phyloP scores from a whole-genome alignment of 78 protist genomes.

The Dictyostelium discoideum region DNA sequence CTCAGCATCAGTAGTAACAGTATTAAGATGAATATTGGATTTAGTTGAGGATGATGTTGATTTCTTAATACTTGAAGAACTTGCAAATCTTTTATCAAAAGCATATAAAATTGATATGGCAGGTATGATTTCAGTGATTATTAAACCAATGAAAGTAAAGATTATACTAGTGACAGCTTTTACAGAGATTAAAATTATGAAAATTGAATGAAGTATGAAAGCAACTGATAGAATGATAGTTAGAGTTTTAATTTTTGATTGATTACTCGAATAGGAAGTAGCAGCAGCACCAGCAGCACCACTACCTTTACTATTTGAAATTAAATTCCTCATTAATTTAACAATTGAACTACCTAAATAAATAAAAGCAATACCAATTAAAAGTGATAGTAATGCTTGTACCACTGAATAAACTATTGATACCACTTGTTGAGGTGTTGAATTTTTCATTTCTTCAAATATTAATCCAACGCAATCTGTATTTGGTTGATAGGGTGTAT shows the following conservation, averaged over 20 bases:
- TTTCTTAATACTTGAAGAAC: not conserved
- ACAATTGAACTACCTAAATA: not conserved
- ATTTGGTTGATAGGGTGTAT: not conserved
- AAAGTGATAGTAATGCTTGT: conserved; percentile 4
- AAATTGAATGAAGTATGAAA: conserved; percentile 47
- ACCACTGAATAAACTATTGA: conserved; percentile 1
- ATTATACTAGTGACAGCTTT: not conserved
- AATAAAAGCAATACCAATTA: conserved; percentile 4
- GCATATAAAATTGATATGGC: conserved; percentile 18
- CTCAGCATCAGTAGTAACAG: not conserved
- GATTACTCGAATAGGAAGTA: not conserved
- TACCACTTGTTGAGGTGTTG: not conserved
- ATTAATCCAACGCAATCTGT: conserved; percentile 1
- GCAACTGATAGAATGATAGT: conserved; percentile 23
- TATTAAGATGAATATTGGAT: not conserved
- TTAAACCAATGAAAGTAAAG: conserved; percentile 20
- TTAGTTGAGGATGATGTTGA: not conserved
- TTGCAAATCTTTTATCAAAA: not conserved
- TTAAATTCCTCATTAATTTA: not conserved
- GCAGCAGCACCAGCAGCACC: no score
- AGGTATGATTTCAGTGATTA: conserved; percentile 46
- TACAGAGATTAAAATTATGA: conserved; percentile 13
- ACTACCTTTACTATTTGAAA: no score
- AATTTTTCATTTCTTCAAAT: not conserved
- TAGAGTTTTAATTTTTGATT: not conserved